Conservation (phyloP, 2,329 filamentous ascomycete genomes). For the Helotiales sp. region DNA sequence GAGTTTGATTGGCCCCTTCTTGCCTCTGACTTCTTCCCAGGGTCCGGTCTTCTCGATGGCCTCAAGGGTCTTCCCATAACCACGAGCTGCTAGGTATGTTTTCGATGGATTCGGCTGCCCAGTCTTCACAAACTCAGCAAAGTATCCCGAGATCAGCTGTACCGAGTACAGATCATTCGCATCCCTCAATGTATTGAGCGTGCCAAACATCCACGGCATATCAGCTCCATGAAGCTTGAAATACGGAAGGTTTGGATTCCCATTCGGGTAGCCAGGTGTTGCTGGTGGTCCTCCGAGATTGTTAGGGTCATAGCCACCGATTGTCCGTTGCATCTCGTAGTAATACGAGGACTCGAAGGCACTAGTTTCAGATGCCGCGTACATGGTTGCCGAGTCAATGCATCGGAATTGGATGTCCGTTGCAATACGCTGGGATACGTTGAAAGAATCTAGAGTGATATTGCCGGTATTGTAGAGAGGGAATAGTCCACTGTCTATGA, state of each 20-base stretch:
- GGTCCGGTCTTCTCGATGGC: constrained; percentile 47
- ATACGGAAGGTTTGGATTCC: constrained; percentile 57
- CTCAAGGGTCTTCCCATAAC: constrained; percentile 50
- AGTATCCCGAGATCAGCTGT: constrained; percentile 53
- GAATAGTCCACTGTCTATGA: constrained; percentile 54
- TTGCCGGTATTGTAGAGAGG: constrained; percentile 55
- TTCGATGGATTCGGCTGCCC: constrained; percentile 53
- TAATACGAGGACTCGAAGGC: constrained; percentile 55
- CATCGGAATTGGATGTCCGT: constrained; percentile 61
- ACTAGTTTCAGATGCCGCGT: constrained; percentile 47
- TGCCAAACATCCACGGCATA: constrained; percentile 53
- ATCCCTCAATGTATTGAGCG: constrained; percentile 49
- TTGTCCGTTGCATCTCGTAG: constrained; percentile 57
- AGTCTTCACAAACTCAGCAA: constrained; percentile 52
- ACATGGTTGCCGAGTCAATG: constrained; percentile 59
- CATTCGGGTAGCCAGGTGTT: constrained; percentile 48
- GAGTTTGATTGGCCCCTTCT: constrained; percentile 48
- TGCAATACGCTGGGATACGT: constrained; percentile 56
- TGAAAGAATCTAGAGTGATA: constrained; percentile 58
- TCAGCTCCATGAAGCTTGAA: constrained; percentile 58
- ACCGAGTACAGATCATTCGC: constrained; percentile 51
- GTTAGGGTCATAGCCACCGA: constrained; percentile 56
- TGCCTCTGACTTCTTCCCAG: constrained; percentile 48
- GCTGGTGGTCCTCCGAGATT: constrained; percentile 52
- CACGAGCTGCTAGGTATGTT: constrained; percentile 50